Evolutionary conservation across 139 green algal genomes (phyloP), one percentile per base, ranked within the genome.

Genomic region (Tetradesmus lagerheimii): DNA sequence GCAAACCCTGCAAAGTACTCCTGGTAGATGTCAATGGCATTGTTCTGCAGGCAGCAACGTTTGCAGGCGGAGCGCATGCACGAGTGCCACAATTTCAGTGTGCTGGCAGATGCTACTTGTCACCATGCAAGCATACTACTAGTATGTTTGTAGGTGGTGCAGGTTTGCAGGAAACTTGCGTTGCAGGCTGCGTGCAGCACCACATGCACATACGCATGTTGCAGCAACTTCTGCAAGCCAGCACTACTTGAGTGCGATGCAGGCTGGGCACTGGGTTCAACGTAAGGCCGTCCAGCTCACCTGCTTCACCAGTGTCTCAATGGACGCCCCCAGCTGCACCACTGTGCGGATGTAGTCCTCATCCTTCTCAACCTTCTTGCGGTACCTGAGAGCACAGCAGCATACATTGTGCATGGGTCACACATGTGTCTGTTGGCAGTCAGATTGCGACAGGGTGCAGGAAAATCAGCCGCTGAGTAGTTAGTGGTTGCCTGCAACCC

Each of bases 11-110:
- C 93, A 91, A 98, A 99, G 95, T 98, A 99, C 90, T 99, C 93
- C 93, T 98, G 92, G 87, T 99, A 99, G 62, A 99, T 99, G 91
- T 99, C 97, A 18, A 99, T 95, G 0, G 97, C 96, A 83, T 99
- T 99, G 93, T 99, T 99, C 91, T 98, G 94, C 8, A 37, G 25
- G 76, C 76, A 47, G 76, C 37, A 79, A 39, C 5, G 66, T 8
- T 4, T 27, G 15, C 66, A 34, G 66, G 66, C 23, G 31, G 4
- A 64, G 50, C 50, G 25, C 15, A 25, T 2, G 18, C 12, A 64
- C 14, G 50, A 27, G 50, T 20, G 50, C 11, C 45, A 57, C 45
- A 57, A n/a, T n/a, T n/a, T n/a, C n/a, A n/a, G 43, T 38, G 66
- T 77, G 25, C 11, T 37, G 27, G 75, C 75, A 23, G 66, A 0